phyloP scores from a whole-genome alignment of 306 rosid genomes.

The Begonia peltatifolia region DNA sequence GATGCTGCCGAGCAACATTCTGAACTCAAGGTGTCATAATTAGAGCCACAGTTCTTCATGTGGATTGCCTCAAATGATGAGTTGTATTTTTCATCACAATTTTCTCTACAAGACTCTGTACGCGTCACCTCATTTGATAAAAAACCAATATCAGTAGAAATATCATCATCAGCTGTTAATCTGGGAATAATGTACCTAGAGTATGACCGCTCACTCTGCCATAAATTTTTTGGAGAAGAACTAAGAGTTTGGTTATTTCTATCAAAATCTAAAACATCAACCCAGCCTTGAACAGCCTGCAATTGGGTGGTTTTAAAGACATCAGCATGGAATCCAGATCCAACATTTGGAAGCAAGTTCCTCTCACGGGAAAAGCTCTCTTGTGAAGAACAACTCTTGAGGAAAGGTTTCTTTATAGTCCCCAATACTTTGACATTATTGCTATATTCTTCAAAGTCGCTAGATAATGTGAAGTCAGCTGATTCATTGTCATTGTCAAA shows the following conservation, averaged over 20 bases:
- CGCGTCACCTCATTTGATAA: constrained; percentile 11
- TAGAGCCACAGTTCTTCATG: constrained; percentile 16
- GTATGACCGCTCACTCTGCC: constrained; percentile 16
- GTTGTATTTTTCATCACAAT: constrained; percentile 18
- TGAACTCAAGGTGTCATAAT: constrained; percentile 18
- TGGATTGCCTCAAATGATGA: constrained; percentile 17
- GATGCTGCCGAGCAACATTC: constrained; percentile 20
- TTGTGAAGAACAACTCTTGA: constrained; percentile 40
- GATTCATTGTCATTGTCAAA: constrained; percentile 17
- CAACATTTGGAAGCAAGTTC: constrained; percentile 25
- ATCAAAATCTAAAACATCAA: constrained; percentile 10
- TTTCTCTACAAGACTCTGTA: constrained; percentile 9
- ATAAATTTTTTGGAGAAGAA: constrained; percentile 13
- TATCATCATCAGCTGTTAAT: constrained; percentile 15
- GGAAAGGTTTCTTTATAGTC: constrained; percentile 36
- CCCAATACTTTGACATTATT: constrained; percentile 18
- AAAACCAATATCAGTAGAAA: constrained; percentile 25
- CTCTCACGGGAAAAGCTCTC: constrained; percentile 26
- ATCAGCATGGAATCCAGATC: constrained; percentile 21
- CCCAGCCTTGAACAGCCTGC: constrained; percentile 14
- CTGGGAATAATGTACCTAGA: constrained; percentile 15
- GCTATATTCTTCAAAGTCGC: constrained; percentile 17
- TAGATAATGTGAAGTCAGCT: constrained; percentile 17
- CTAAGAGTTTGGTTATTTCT: constrained; percentile 9
- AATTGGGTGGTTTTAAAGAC: constrained; percentile 25